These are phyloP conservation scores for Pseudogymnoascus sp. DNA, from an alignment of 2,329 filamentous ascomycete species.

Conservation along the genomic window DNA sequence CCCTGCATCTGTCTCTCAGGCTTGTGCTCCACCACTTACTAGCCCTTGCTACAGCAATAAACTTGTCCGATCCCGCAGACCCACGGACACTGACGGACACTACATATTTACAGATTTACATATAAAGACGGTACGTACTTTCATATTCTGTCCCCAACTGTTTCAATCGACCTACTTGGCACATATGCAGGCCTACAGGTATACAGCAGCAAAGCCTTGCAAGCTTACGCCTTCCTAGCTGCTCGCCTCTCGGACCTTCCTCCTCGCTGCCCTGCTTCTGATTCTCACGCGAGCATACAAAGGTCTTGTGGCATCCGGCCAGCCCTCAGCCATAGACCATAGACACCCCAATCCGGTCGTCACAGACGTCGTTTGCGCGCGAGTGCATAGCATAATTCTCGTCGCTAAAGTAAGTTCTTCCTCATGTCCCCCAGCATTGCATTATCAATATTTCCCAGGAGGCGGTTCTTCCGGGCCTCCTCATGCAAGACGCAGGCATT, in stretches of 20 bases:
- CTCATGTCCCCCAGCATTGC: not conserved
- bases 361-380: not conserved
- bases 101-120: constrained; percentile 9
- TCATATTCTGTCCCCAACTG: not conserved
- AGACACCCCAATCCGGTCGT: not conserved
- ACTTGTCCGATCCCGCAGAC: constrained; percentile 3
- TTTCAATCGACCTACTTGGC: constrained; percentile 6
- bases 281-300: constrained; percentile 7
- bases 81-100: not conserved
- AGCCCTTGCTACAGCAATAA: not conserved
- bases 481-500: not conserved
- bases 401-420: not conserved
- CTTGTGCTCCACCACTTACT: not conserved
- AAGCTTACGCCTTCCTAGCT: not conserved
- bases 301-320: not conserved
- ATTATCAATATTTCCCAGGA: not conserved
- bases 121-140: constrained; percentile 5
- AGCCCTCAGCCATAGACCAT: not conserved
- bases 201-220: not conserved
- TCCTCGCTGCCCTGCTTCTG: not conserved
- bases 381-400: not conserved
- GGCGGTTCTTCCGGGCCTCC: not conserved
- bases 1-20: not conserved
- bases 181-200: constrained; percentile 7
- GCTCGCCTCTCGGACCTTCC: not conserved